These are phyloP conservation scores for Termitomyces sp. DNA, from an alignment of 768 basidiomycete species.

Conservation along the genomic window DNA sequence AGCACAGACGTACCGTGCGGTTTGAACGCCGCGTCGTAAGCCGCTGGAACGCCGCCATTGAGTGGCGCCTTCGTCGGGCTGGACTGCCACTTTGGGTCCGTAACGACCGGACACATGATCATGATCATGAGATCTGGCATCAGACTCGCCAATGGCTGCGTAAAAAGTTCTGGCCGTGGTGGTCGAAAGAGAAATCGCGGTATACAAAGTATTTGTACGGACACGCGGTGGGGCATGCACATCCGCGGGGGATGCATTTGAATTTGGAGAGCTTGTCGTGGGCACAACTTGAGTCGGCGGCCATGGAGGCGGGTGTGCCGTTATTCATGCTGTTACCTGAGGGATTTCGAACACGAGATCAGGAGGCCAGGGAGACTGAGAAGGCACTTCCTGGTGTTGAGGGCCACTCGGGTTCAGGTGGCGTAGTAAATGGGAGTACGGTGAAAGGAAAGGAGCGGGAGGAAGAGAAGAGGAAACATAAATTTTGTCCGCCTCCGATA, in stretches of 20 bases:
- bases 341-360: conserved; percentile 11
- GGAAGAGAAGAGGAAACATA: not conserved
- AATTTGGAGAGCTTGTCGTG: conserved; percentile 60
- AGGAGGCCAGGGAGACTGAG: not conserved
- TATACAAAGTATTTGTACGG: conserved; percentile 1
- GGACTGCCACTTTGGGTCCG: conserved; percentile 53
- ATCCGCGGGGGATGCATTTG: conserved; percentile 50
- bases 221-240: conserved; percentile 10
- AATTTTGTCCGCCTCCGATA: conserved; percentile 2
- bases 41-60: conserved; percentile 62
- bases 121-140: conserved; percentile 1
- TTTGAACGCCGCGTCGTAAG: conserved; percentile 41
- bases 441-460: not conserved
- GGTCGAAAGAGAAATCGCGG: not conserved
- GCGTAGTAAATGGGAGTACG: not conserved
- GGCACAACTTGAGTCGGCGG: conserved; percentile 55
- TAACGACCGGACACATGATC: conserved; percentile 19
- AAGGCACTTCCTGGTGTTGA: not conserved
- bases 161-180: conserved; percentile 5
- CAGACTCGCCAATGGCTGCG: not conserved
- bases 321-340: conserved; percentile 46
- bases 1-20: conserved; percentile 38
- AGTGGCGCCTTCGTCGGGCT: conserved; percentile 53
- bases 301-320: conserved; percentile 66
- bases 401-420: not conserved